A percentile compares a stretch with the other conserved stretches of the same genome.
These are phyloP conservation scores for Juncus effusus DNA, from an alignment of 176 grass and related monocot genomes.

Conservation along the genomic window DNA sequence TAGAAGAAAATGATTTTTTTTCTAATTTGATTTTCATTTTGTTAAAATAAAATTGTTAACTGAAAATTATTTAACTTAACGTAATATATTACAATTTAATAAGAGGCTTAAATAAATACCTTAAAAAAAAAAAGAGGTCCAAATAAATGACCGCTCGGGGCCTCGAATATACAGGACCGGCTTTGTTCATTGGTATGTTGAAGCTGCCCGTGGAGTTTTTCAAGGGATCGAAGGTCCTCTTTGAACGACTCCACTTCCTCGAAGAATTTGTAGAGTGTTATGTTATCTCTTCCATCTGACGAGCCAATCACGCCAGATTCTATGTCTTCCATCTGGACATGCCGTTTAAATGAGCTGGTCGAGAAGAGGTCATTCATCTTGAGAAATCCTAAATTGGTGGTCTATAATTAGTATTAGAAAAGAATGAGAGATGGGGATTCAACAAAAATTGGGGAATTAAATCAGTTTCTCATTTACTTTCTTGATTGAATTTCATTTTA, in stretches of 20 bases:
- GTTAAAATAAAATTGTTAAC: too few relatives aligned
- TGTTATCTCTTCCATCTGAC: background rate
- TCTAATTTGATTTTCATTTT: too few relatives aligned
- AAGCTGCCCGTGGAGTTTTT: constrained; percentile 16
- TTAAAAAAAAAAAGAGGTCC: too few relatives aligned
- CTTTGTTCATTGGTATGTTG: constrained; percentile 14
- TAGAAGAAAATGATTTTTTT: too few relatives aligned
- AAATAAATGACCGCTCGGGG: too few relatives aligned
- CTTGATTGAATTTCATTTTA: too few relatives aligned
- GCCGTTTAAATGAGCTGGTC: background rate
- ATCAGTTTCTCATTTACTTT: too few relatives aligned
- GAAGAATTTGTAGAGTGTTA: constrained; percentile 30
- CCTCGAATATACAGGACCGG: background rate
- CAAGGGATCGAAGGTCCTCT: constrained; percentile 20
- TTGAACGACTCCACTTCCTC: constrained; percentile 29
- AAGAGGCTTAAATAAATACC: too few relatives aligned
- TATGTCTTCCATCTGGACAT: constrained; percentile 24
- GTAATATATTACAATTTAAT: too few relatives aligned
- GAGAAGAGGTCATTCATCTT: background rate
- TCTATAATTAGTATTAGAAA: background rate
- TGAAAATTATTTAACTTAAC: too few relatives aligned
- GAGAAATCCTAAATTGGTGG: too few relatives aligned
- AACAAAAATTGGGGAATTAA: too few relatives aligned
- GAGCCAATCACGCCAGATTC: background rate
- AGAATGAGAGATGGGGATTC: background rate